Evolutionary conservation across 805 yeast species (phyloP), one percentile per base, ranked within the genome.

Genomic region (Sugiyamaella mastotermitis): DNA sequence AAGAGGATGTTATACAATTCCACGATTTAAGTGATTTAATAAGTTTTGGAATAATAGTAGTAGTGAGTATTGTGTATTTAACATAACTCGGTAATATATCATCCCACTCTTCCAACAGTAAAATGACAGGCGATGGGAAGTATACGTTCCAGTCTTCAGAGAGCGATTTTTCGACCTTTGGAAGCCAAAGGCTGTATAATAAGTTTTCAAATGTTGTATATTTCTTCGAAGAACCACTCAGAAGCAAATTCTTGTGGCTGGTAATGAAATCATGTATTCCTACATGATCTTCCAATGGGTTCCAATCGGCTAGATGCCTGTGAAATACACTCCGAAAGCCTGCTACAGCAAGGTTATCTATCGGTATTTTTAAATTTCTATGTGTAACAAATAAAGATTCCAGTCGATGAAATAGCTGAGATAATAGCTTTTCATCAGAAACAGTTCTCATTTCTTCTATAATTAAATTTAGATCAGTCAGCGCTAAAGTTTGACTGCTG

Each of bases 51-150:
- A 57, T 36, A 2, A 77, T 50, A 4, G 56, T 52, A 2, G 49
- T 51, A 4, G 50, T 38, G 3, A 61, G 33, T 10, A 73, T 36
- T 30, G 52, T 51, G 3, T 57, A 48, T 10, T 61, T 47, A 1
- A 58, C 47, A 3, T 43, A 37, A 0, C 33, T 33, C 2, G 70
- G 64, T 2, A 72, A 37, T 2, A 69, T 42, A 1, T 50, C 53
- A 17, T 52, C 56, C 78, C 74, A 69, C 15, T 63, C 65, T 14
- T 69, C 55, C 0, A 72, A 35, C 2, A 69, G 39, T 0, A 62
- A 51, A 5, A 71, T 52, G 1, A 65, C 67, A 9, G 65, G 37
- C 32, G 63, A 60, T 1, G 75, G 69, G 28, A 63, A 60, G 13
- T 48, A 35, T 3, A 61, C 51, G 6, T 61, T 45, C 76, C 77